phyloP scores from a whole-genome alignment of 345 rosid genomes.

The Salix purpurea region DNA sequence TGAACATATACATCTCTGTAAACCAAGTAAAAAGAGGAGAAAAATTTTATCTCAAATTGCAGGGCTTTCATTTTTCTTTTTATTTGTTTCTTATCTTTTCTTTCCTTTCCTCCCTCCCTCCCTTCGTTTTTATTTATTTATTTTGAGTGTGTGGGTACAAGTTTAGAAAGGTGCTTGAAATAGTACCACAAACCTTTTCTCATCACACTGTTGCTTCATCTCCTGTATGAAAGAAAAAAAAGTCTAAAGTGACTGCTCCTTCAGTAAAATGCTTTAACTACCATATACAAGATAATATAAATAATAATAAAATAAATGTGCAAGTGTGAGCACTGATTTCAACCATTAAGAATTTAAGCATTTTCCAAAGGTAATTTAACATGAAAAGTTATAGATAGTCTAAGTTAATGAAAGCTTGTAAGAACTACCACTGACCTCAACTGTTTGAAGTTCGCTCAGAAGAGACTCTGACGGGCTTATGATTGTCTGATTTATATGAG shows the following conservation, averaged over 20 bases:
- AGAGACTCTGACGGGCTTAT: constrained; percentile 90
- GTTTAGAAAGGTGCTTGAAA: not conserved
- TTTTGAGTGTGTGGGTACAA: not conserved
- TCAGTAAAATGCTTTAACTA: constrained; percentile 1
- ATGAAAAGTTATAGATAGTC: not conserved
- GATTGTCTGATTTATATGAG: constrained; percentile 69
- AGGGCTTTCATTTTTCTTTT: not conserved
- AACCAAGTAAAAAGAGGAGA: constrained; percentile 23
- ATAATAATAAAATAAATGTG: not conserved
- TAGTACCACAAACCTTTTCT: constrained; percentile 62
- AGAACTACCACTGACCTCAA: constrained; percentile 63
- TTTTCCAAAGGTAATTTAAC: not conserved
- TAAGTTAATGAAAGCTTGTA: not conserved
- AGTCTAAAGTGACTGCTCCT: constrained; percentile 1
- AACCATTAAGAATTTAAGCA: not conserved
- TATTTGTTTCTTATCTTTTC: too few relatives aligned
- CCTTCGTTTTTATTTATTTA: not conserved
- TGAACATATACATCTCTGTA: constrained; percentile 64
- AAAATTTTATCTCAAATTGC: not conserved
- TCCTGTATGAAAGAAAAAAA: constrained; percentile 49
- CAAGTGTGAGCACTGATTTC: not conserved
- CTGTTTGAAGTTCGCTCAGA: constrained; percentile 80
- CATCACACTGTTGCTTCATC: constrained; percentile 94
- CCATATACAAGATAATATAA: not conserved
- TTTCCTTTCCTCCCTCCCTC: too few relatives aligned